Conservation (phyloP, 495 filamentous ascomycete species). For the Astrocystis sublimbata region DNA sequence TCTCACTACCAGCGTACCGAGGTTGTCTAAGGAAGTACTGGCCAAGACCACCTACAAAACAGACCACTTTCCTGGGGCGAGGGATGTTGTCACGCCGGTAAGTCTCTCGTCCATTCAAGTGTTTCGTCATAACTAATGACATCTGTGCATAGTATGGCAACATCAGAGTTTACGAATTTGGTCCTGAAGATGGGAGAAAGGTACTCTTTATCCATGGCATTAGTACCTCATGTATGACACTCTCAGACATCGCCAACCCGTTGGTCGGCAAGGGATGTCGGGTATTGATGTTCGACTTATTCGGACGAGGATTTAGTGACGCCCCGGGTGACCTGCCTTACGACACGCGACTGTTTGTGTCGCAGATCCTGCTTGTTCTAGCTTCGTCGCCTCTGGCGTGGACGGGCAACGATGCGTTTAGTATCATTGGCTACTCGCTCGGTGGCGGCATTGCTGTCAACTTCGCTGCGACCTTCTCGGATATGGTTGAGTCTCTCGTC, state of each 20-base stretch:
- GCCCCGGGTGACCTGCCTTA: conserved; percentile 65
- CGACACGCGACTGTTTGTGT: conserved; percentile 68
- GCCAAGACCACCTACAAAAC: conserved; percentile 37
- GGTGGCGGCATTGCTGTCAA: conserved; percentile 74
- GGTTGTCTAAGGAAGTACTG: conserved; percentile 32
- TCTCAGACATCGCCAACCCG: conserved; percentile 65
- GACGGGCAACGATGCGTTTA: conserved; percentile 56
- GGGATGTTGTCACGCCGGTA: conserved; percentile 49
- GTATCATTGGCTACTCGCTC: conserved; percentile 78
- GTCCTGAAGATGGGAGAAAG: conserved; percentile 75
- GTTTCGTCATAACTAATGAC: not conserved
- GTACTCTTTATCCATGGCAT: conserved; percentile 86
- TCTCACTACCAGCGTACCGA: conserved; percentile 36
- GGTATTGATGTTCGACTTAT: conserved; percentile 81
- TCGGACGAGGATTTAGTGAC: conserved; percentile 79
- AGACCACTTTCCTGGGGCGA: conserved; percentile 45
- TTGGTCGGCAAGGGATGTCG: conserved; percentile 75
- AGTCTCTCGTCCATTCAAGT: not conserved
- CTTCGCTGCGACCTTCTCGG: conserved; percentile 70
- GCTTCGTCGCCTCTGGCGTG: conserved; percentile 60
- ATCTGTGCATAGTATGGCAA: conserved; percentile 64
- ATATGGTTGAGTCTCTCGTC: conserved; percentile 67
- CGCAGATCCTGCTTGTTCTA: conserved; percentile 71
- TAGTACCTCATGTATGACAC: conserved; percentile 74
- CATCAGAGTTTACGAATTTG: conserved; percentile 86